These are phyloP conservation scores for Aspergillus panamensis DNA, from an alignment of 495 filamentous ascomycete species.

Conservation along the genomic window DNA sequence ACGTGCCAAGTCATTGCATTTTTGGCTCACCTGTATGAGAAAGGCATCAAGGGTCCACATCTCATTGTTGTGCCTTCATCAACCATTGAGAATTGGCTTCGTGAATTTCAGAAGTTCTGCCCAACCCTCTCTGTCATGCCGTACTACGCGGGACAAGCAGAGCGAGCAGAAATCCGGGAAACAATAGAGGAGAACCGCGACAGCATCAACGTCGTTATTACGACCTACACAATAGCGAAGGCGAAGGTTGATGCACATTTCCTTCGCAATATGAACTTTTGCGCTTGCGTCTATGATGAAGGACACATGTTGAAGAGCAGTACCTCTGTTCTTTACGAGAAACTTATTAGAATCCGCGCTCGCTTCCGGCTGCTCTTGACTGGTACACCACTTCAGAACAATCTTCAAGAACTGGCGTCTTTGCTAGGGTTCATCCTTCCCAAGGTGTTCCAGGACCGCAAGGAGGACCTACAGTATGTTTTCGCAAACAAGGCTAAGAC, in stretches of 20 bases:
- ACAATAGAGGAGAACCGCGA: conserved; percentile 59
- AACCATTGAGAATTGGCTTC: conserved; percentile 91
- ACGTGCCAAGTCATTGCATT: conserved; percentile 96
- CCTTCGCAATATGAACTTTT: conserved; percentile 57
- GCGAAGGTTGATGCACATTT: conserved; percentile 66
- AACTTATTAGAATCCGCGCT: conserved; percentile 72
- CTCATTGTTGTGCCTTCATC: conserved; percentile 88
- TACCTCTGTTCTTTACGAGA: conserved; percentile 72
- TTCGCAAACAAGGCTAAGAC: conserved; percentile 90
- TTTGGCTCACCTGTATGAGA: conserved; percentile 74
- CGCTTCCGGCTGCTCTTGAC: conserved; percentile 82
- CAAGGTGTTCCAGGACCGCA: conserved; percentile 66
- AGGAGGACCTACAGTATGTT: conserved; percentile 71
- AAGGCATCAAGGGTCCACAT: conserved; percentile 68
- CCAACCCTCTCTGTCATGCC: conserved; percentile 68
- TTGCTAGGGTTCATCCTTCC: conserved; percentile 91
- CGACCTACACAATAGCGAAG: conserved; percentile 77
- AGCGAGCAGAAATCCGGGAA: conserved; percentile 62
- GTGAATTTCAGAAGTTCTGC: conserved; percentile 86
- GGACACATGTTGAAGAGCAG: conserved; percentile 89
- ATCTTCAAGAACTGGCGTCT: conserved; percentile 84
- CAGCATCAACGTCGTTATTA: conserved; percentile 79
- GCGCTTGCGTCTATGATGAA: conserved; percentile 84
- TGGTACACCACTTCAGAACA: conserved; percentile 94
- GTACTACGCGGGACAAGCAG: conserved; percentile 69